These are phyloP conservation scores for Rubia peregrina DNA, from an alignment of 305 asterid genomes.

Conservation along the genomic window DNA sequence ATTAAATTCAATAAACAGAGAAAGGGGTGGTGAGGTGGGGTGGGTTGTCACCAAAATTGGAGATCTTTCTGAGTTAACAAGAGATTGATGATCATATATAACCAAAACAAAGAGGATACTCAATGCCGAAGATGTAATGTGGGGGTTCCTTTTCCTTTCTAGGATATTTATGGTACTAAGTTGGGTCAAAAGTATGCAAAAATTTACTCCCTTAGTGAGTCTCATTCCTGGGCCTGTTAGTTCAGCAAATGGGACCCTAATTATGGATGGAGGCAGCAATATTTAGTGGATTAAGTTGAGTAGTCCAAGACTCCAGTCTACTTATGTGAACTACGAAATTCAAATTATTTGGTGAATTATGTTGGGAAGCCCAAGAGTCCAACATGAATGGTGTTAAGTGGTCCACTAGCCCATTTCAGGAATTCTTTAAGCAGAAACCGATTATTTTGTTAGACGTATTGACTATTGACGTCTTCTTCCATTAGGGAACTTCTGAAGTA, in stretches of 20 bases:
- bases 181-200: neutral
- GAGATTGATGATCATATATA: neutral
- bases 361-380: neutral
- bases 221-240: neutral
- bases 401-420: neutral
- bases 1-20: neutral
- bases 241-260: neutral
- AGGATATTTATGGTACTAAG: neutral
- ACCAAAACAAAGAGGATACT: neutral
- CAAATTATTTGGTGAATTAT: neutral
- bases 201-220: neutral
- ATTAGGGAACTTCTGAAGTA: neutral
- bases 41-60: neutral
- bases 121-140: neutral
- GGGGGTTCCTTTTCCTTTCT: neutral
- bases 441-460: neutral
- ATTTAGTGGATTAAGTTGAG: neutral
- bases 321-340: neutral
- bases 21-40: neutral
- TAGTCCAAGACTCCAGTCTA: neutral
- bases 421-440: neutral
- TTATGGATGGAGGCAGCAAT: no score
- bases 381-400: neutral
- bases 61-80: neutral
- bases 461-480: neutral